phyloP scores from a whole-genome alignment of 2,329 filamentous ascomycete species.

The Lecanoromycetidae sp. region DNA sequence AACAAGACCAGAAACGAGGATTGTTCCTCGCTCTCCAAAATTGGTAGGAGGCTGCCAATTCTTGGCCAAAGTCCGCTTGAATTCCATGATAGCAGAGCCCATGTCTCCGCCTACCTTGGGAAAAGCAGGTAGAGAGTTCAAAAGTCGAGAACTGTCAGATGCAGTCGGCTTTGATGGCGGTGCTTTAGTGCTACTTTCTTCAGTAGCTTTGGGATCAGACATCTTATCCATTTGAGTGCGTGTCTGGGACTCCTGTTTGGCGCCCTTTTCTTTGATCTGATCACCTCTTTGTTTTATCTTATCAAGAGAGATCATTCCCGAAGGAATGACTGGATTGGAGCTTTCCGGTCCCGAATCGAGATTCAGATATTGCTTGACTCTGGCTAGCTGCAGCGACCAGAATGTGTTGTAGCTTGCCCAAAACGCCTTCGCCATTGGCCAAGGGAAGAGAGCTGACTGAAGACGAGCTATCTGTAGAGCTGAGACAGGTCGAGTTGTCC shows the following conservation, averaged over 20 bases:
- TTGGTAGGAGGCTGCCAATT: conserved; percentile 20
- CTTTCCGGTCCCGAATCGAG: conserved; percentile 12
- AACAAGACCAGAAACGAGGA: conserved; percentile 34
- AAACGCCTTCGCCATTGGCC: conserved; percentile 25
- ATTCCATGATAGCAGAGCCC: conserved; percentile 18
- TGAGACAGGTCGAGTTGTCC: conserved; percentile 29
- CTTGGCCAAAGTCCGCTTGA: conserved; percentile 19
- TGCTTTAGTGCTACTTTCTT: background rate
- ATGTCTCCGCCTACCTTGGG: conserved; percentile 15
- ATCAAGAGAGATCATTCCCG: background rate
- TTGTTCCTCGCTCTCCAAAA: conserved; percentile 33
- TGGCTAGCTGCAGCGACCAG: conserved; percentile 26
- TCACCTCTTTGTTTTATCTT: background rate
- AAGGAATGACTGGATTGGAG: background rate
- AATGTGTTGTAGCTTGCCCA: conserved; percentile 27
- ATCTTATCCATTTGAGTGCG: conserved; percentile 1
- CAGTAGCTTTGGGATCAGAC: conserved; percentile 9
- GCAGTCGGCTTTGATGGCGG: conserved; percentile 2
- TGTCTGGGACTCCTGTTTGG: conserved; percentile 4
- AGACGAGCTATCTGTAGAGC: conserved; percentile 31
- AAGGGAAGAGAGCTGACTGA: conserved; percentile 28
- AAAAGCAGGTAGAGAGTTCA: conserved; percentile 7
- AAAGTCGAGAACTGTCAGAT: conserved; percentile 1
- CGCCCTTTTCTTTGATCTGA: background rate
- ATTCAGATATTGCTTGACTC: conserved; percentile 28